A percentile compares a stretch with the other conserved stretches of the same genome.
These are phyloP conservation scores for Xylaria sp. DNA, from an alignment of 2,329 filamentous ascomycete species.

Conservation along the genomic window DNA sequence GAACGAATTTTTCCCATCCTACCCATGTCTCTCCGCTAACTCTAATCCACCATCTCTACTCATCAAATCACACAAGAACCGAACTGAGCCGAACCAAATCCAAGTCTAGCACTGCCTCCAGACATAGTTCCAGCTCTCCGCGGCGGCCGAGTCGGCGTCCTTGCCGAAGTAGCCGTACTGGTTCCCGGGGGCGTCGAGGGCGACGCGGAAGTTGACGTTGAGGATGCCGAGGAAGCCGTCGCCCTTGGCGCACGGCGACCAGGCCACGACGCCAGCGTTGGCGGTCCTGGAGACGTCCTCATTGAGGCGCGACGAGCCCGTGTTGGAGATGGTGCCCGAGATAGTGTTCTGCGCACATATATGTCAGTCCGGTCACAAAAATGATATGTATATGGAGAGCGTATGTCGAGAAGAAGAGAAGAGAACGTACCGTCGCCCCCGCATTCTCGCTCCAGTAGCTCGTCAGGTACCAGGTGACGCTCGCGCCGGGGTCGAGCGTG, in stretches of 20 bases:
- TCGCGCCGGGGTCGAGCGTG: conserved; percentile 48
- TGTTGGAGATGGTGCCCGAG: conserved; percentile 44
- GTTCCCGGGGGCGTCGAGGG: conserved; percentile 47
- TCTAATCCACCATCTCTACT: neutral
- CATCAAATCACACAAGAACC: neutral
- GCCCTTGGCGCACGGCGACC: conserved; percentile 50
- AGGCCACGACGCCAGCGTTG: conserved; percentile 44
- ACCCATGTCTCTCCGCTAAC: neutral
- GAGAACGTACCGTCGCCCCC: conserved; percentile 45
- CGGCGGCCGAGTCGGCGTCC: conserved; percentile 40
- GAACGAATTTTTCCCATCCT: conserved; percentile 11
- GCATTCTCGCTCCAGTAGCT: conserved; percentile 53
- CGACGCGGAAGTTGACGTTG: conserved; percentile 55
- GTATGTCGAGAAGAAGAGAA: neutral
- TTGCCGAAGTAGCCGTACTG: conserved; percentile 51
- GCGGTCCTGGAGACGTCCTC: conserved; percentile 45
- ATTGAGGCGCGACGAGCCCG: conserved; percentile 41
- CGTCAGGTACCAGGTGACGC: conserved; percentile 50
- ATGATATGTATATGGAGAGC: neutral
- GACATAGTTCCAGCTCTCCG: conserved; percentile 51
- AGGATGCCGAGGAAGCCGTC: conserved; percentile 51
- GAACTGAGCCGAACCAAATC: no score
- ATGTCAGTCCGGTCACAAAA: neutral
- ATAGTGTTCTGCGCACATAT: conserved; percentile 44
- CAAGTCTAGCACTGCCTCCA: conserved; percentile 50